Evolutionary conservation across 2,329 filamentous ascomycete species (phyloP).

Genomic region (Epichloe hybrida): DNA sequence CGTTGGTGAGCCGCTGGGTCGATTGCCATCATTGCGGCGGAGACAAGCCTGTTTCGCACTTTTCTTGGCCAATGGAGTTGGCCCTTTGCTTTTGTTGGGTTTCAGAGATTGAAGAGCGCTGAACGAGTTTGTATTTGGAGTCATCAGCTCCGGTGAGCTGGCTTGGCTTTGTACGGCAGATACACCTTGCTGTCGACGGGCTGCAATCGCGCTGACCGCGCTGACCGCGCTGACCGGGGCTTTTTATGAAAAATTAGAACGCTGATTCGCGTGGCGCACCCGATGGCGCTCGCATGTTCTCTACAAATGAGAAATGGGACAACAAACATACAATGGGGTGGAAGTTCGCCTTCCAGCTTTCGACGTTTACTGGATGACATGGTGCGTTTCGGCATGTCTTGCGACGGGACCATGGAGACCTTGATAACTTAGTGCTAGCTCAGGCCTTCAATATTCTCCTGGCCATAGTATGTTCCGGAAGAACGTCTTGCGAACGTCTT

Average conservation of each 20-base stretch:
- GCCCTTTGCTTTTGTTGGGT: conserved; percentile 4
- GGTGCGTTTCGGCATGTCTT: not conserved
- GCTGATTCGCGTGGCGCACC: not conserved
- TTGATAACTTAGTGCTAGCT: not conserved
- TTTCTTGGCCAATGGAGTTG: conserved; percentile 10
- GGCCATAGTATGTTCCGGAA: no score
- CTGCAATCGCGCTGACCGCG: conserved; percentile 25
- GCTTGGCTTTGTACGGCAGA: conserved; percentile 5
- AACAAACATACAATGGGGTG: conserved; percentile 16
- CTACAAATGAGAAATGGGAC: not conserved
- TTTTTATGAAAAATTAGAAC: not conserved
- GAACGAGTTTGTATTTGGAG: conserved; percentile 16
- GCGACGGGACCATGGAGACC: not conserved
- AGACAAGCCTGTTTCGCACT: not conserved
- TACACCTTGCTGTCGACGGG: conserved; percentile 16
- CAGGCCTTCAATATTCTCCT: not conserved
- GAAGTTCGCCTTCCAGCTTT: conserved; percentile 18
- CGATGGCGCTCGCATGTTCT: not conserved
- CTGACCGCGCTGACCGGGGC: conserved; percentile 20
- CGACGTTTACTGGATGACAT: conserved; percentile 21
- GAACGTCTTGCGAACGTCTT: not conserved
- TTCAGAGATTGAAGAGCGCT: conserved; percentile 14
- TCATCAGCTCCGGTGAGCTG: conserved; percentile 9
- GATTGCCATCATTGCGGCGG: conserved; percentile 2
- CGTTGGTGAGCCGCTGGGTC: not conserved